Percentiles rank a stretch among this genome's conserved stretches.
Conservation (phyloP, 345 rosid species). For the Murraya koenigii region DNA sequence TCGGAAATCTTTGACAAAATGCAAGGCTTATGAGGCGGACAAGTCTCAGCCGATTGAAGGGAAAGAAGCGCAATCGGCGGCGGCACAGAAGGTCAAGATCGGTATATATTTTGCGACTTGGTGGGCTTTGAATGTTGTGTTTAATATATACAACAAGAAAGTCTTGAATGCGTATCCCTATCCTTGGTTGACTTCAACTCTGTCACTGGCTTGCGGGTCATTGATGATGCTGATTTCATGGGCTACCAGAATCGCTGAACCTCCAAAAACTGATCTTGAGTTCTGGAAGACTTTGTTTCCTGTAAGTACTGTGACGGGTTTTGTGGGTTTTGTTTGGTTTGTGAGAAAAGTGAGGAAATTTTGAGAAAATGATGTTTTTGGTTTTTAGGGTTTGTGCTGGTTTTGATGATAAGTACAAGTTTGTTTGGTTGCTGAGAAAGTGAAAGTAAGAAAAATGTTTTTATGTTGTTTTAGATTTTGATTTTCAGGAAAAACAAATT, state of each 20-base stretch:
- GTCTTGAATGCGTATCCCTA: slow-evolving; percentile 93
- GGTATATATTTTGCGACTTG: slow-evolving; percentile 91
- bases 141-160: slow-evolving; percentile 96
- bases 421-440: slow-evolving; percentile 45
- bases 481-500: not conserved
- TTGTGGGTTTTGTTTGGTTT: slow-evolving; percentile 33
- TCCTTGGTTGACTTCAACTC: slow-evolving; percentile 96
- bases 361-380: slow-evolving; percentile 39
- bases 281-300: slow-evolving; percentile 97
- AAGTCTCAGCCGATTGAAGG: slow-evolving; percentile 53
- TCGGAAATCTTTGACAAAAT: slow-evolving; percentile 38
- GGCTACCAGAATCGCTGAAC: slow-evolving; percentile 79
- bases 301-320: slow-evolving; percentile 50
- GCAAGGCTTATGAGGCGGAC: slow-evolving; percentile 88
- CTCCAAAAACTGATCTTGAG: slow-evolving; percentile 87
- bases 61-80: slow-evolving; percentile 42
- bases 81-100: slow-evolving; percentile 62
- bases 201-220: slow-evolving; percentile 93
- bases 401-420: slow-evolving; percentile 24
- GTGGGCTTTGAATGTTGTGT: slow-evolving; percentile 98
- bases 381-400: slow-evolving; percentile 23
- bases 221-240: slow-evolving; percentile 96
- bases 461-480: not conserved
- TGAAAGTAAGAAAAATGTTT: slow-evolving; percentile 6
- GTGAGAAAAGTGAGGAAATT: slow-evolving; percentile 20